Evolutionary conservation across 2,329 filamentous ascomycete species (phyloP).

Genomic region (Plectosphaerella cucumerina): DNA sequence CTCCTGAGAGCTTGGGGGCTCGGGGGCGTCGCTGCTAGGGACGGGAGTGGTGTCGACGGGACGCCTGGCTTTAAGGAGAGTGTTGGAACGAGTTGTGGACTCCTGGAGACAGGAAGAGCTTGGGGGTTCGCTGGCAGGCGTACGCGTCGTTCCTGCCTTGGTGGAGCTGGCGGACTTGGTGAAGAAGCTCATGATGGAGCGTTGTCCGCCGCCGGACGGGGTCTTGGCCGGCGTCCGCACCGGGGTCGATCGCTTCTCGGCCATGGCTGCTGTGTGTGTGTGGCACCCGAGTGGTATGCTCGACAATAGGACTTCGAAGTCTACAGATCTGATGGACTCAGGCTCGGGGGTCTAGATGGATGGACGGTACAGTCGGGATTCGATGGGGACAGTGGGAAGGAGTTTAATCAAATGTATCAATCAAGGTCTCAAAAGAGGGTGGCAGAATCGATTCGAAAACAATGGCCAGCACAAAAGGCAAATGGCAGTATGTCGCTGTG

Average conservation of each 20-base stretch:
- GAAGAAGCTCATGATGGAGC: conserved; percentile 40
- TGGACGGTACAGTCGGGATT: too few relatives aligned
- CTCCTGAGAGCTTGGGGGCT: conserved; percentile 65
- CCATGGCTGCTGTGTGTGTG: conserved; percentile 5
- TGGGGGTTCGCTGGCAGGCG: conserved; percentile 24
- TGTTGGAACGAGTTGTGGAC: conserved; percentile 40
- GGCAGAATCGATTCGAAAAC: too few relatives aligned
- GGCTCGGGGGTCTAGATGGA: too few relatives aligned
- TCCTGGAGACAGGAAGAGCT: conserved; percentile 33
- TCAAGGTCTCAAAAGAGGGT: too few relatives aligned
- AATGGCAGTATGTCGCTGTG: too few relatives aligned
- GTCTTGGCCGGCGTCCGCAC: conserved; percentile 30
- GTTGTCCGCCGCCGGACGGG: conserved; percentile 28
- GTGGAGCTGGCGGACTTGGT: conserved; percentile 31
- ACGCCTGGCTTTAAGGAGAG: conserved; percentile 29
- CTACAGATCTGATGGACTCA: too few relatives aligned
- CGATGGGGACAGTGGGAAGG: too few relatives aligned
- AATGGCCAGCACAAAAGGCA: too few relatives aligned
- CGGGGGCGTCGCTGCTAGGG: conserved; percentile 73
- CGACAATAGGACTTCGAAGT: too few relatives aligned
- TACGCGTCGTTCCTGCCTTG: conserved; percentile 13
- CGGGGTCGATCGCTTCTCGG: conserved; percentile 15
- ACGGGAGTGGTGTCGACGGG: conserved; percentile 60
- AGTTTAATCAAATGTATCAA: too few relatives aligned
- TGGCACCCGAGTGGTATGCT: too few relatives aligned